Evolutionary conservation across 1,284 basidiomycete genomes (phyloP).

Genomic region (Retiboletus flavoniger): DNA sequence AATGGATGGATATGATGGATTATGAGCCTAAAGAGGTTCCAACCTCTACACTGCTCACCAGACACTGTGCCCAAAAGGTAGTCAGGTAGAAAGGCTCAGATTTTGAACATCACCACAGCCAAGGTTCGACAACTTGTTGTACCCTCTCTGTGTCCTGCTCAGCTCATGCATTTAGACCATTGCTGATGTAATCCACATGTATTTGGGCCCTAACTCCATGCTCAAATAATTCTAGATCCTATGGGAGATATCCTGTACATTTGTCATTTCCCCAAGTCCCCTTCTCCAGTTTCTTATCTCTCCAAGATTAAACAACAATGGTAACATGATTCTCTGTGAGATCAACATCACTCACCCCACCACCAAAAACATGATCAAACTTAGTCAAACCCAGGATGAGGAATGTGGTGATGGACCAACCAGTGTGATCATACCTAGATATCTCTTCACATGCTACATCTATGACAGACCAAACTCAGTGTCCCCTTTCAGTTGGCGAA

Average conservation of each 20-base stretch:
- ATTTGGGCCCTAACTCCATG: constrained; percentile 97
- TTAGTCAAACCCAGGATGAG: constrained; percentile 96
- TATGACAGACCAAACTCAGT: background rate
- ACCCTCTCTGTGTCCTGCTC: background rate
- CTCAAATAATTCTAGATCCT: constrained; percentile 99
- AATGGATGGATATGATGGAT: no score
- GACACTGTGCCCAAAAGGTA: constrained; percentile 93
- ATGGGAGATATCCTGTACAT: constrained; percentile 95
- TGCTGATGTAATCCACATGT: constrained; percentile 98
- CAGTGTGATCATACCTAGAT: constrained; percentile 96
- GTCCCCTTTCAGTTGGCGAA: constrained; percentile 78
- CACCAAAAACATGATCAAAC: constrained; percentile 99
- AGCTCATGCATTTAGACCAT: constrained; percentile 65
- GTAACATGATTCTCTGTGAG: constrained; percentile 95
- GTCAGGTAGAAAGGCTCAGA: constrained; percentile 93
- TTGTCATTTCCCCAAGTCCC: background rate
- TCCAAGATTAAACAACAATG: constrained; percentile 89
- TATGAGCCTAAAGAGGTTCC: no score
- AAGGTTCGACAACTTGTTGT: constrained; percentile 60
- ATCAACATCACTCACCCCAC: constrained; percentile 98
- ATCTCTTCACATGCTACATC: constrained; percentile 1
- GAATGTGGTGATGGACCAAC: constrained; percentile 99
- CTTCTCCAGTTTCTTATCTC: constrained; percentile 1
- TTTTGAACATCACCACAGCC: constrained; percentile 95
- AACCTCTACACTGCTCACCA: constrained; percentile 40